A percentile compares a stretch with the other conserved stretches of the same genome.
These are phyloP conservation scores for Manihot esculenta DNA, from an alignment of 441 rosid species.

Conservation along the genomic window DNA sequence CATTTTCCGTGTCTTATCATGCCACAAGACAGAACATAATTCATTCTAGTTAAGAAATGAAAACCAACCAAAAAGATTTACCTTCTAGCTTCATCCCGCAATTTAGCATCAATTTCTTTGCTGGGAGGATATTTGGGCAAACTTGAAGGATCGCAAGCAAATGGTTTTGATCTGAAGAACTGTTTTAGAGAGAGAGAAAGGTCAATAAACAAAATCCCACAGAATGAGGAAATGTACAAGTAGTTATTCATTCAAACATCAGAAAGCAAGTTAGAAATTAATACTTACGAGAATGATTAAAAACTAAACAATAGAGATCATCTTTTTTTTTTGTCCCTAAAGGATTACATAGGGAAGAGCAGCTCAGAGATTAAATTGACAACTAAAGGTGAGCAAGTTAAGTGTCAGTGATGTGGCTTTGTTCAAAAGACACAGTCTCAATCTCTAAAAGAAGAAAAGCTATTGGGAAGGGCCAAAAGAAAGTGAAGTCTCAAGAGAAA, in stretches of 20 bases:
- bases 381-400: not conserved
- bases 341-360: not conserved
- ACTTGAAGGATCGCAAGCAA: slow-evolving; percentile 75
- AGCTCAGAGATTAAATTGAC: not conserved
- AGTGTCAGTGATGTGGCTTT: not conserved
- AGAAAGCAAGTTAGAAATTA: slow-evolving; percentile 10
- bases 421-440: not conserved
- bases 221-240: not conserved
- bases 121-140: slow-evolving; percentile 94
- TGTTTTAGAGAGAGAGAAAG: slow-evolving; percentile 27
- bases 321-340: no score
- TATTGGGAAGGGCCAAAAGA: no score
- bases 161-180: slow-evolving; percentile 68
- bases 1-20: not conserved
- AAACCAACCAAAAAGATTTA: slow-evolving; percentile 21
- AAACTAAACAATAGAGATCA: not conserved
- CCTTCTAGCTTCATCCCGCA: slow-evolving; percentile 70
- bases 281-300: not conserved
- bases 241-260: not conserved
- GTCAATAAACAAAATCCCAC: slow-evolving; percentile 8
- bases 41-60: not conserved
- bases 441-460: no score
- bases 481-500: no score
- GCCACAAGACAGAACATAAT: not conserved
- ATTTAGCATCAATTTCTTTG: slow-evolving; percentile 82